Percentiles rank a stretch among this genome's conserved stretches.
These are phyloP conservation scores for Mycena metata DNA, from an alignment of 768 basidiomycete species.

Conservation along the genomic window DNA sequence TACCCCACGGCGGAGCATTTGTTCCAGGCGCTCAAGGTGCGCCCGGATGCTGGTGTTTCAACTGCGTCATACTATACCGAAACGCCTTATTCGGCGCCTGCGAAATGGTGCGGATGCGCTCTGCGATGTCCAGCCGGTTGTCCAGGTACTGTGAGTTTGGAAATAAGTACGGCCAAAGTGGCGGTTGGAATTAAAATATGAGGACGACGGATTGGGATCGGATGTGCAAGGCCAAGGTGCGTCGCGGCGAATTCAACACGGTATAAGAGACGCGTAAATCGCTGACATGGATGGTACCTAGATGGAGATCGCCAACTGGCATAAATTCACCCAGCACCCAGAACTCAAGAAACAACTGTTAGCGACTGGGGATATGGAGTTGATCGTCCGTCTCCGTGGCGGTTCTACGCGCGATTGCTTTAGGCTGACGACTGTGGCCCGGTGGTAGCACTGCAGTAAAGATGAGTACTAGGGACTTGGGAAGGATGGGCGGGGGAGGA, in stretches of 20 bases:
- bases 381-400: background rate
- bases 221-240: conserved; percentile 7
- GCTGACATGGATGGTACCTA: background rate
- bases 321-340: conserved; percentile 22
- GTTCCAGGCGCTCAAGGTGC: conserved; percentile 63
- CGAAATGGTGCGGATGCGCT: conserved; percentile 5
- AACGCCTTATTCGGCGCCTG: background rate
- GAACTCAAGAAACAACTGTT: conserved; percentile 2
- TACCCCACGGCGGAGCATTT: conserved; percentile 69
- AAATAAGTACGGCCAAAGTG: no score
- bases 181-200: no score
- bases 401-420: no score
- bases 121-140: conserved; percentile 19
- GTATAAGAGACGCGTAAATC: no score
- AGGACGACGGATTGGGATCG: conserved; percentile 17
- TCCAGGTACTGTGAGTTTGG: conserved; percentile 1
- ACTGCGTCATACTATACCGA: background rate
- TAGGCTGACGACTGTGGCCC: background rate
- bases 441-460: background rate
- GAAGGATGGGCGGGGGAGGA: conserved; percentile 60
- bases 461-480: conserved; percentile 54
- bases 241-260: no score
- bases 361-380: conserved; percentile 5
- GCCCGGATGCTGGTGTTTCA: no score
- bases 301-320: conserved; percentile 22